Evolutionary conservation across 148 eudicot genomes (phyloP), one percentile per base, ranked within the genome.

Genomic region (Chenopodium album): DNA sequence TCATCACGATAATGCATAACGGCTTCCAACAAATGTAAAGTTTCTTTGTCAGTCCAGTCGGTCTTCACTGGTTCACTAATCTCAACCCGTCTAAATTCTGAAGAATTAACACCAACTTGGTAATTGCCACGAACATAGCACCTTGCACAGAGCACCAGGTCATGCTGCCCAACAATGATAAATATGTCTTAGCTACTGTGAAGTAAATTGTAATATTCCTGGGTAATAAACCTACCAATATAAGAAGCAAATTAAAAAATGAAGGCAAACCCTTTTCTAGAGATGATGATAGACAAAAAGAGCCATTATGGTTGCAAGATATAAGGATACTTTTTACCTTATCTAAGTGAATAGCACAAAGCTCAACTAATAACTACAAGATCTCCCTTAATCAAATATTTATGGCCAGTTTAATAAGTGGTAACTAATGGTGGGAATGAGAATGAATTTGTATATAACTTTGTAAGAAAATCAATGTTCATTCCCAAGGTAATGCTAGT

Each of bases 11-110:
- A 92, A 87, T 91, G 98, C 95, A 90, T 90, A 76, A 91, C 63
- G 11, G 94, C 98, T 87, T 97, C 99, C 56, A 97, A 78, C 84
- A 97, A 95, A 4, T 88, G 95, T 86, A 97, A 84, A 29, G 91
- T 92, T 86, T 97, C 99, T 86, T 92, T 92, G 65, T 94, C 97
- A 64, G 90, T 90, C 98, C 99, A 97, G 74, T 92, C 94, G 3
- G 92, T 80, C 86, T 91, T 96, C 20, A 77, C 84, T 79, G 86
- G 91, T 78, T 97, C 99, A 79, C 87, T 87, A 75, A 97, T 90
- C 91, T 94, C 99, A 82, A 97, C 98, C 81, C 99, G 87, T 82
- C 87, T 91, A 83, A 92, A 94, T 81, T 94, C 99, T 32, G 93
- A 48, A 73, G 89, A 79, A 86, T 62, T 89, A 32, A 90, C 79